A percentile compares a stretch with the other conserved stretches of the same genome.
These are phyloP conservation scores for Xylaria intraflava DNA, from an alignment of 495 filamentous ascomycete species.

Conservation along the genomic window DNA sequence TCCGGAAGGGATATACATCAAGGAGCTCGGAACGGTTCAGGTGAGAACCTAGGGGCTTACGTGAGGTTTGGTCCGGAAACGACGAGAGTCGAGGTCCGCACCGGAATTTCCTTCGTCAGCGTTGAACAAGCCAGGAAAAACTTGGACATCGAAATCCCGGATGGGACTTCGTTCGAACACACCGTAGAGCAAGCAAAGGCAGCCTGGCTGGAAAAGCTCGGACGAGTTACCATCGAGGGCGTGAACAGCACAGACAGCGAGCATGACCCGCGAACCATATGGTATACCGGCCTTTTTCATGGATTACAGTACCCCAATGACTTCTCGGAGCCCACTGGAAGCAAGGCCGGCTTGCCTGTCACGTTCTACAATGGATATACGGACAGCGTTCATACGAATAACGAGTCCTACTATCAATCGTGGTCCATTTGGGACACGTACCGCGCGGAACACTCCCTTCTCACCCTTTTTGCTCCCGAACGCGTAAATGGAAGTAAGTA, in stretches of 20 bases:
- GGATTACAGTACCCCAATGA: conserved; percentile 29
- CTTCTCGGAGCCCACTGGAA: conserved; percentile 25
- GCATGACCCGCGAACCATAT: conserved; percentile 27
- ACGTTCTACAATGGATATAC: conserved; percentile 30
- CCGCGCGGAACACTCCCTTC: conserved; percentile 27
- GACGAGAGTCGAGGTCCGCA: conserved; percentile 23
- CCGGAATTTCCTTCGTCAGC: conserved; percentile 28
- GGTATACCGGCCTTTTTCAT: conserved; percentile 30
- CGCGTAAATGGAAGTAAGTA: conserved; percentile 18
- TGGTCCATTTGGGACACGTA: conserved; percentile 34
- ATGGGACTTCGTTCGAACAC: conserved; percentile 19
- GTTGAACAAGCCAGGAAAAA: conserved; percentile 29
- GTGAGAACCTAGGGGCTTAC: conserved; percentile 23
- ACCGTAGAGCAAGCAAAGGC: conserved; percentile 20
- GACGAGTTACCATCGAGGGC: conserved; percentile 25
- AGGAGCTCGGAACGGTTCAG: conserved; percentile 7
- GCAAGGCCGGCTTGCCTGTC: conserved; percentile 4
- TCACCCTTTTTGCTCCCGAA: conserved; percentile 25
- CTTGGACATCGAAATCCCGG: conserved; percentile 26
- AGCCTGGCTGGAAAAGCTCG: conserved; percentile 27
- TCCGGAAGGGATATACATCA: conserved; percentile 15
- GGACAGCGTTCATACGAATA: conserved; percentile 22
- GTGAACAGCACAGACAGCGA: conserved; percentile 22
- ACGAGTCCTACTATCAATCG: conserved; percentile 30
- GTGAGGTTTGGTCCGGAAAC: conserved; percentile 16